Percentiles rank a stretch among this genome's conserved stretches.
phyloP scores from a whole-genome alignment of 345 rosid species.

The Geranium brycei region DNA sequence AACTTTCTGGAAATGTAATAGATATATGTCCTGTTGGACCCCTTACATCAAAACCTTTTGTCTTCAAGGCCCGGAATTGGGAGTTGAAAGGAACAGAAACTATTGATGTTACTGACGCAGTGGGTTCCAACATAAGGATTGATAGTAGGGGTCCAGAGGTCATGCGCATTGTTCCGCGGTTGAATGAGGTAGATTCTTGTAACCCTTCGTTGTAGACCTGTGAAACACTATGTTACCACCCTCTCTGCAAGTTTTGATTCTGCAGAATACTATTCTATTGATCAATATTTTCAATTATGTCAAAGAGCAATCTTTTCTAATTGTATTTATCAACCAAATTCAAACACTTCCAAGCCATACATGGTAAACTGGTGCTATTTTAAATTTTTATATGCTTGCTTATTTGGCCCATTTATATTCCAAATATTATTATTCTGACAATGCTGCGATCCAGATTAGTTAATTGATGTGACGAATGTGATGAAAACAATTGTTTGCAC shows the following conservation, averaged over 20 bases:
- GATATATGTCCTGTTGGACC: conserved; percentile 99
- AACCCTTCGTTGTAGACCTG: background rate
- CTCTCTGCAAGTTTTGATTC: background rate
- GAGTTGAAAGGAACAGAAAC: conserved; percentile 95
- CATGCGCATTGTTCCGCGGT: conserved; percentile 77
- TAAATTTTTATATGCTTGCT: too few species aligned
- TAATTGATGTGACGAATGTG: too few species aligned
- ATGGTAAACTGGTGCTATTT: too few species aligned
- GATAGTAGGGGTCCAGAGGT: conserved; percentile 99
- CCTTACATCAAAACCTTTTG: conserved; percentile 94
- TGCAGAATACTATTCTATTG: background rate
- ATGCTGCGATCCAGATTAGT: too few species aligned
- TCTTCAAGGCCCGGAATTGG: conserved; percentile 98
- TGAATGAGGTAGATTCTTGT: conserved; percentile 60
- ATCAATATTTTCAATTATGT: background rate
- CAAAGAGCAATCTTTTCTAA: too few species aligned
- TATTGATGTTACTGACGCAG: conserved; percentile 92
- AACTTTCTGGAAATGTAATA: conserved; percentile 94
- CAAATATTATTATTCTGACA: too few species aligned
- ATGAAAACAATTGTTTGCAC: too few species aligned
- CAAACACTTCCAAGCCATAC: too few species aligned
- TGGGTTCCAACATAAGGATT: conserved; percentile 89
- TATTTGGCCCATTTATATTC: too few species aligned
- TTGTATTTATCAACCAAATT: too few species aligned
- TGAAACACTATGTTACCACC: too few species aligned